A percentile compares a stretch with the other conserved stretches of the same genome.
Conservation (phyloP, 2,329 filamentous ascomycete genomes). For the Cercospora zeae-maydis region DNA sequence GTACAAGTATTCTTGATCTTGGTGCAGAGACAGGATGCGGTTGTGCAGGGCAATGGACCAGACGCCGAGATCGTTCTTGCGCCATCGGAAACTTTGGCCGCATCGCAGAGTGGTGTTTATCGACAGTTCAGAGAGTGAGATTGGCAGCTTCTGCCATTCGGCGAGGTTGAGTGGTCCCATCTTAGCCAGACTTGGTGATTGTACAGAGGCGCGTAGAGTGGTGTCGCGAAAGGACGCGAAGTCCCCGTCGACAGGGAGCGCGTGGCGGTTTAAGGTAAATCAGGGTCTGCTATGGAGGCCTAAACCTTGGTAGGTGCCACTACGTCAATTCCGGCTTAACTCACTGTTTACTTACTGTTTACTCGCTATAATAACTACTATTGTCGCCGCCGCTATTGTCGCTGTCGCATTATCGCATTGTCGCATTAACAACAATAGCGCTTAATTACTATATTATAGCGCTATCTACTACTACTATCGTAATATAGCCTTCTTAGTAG, state of each 20-base stretch:
- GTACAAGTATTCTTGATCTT: conserved; percentile 73
- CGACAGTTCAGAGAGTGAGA: conserved; percentile 79
- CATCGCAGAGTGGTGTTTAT: conserved; percentile 93
- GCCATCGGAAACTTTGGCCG: conserved; percentile 93
- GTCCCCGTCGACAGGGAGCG: conserved; percentile 5
- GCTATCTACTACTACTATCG: no score
- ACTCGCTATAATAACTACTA: no score
- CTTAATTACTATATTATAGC: no score
- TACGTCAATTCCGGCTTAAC: no score
- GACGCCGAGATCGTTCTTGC: conserved; percentile 71
- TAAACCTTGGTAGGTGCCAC: no score
- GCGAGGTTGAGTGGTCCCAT: conserved; percentile 52
- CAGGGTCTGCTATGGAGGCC: no score
- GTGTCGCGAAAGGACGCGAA: conserved; percentile 7
- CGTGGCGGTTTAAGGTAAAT: not conserved
- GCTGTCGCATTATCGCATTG: no score
- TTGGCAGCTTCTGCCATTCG: conserved; percentile 83
- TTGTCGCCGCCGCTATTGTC: no score
- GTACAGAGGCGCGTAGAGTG: conserved; percentile 1
- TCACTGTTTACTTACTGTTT: no score
- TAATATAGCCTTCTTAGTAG: no score
- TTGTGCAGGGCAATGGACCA: conserved; percentile 89
- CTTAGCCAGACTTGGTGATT: not conserved
- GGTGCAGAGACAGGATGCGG: conserved; percentile 77
- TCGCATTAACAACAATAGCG: no score